Base-by-base conservation (phyloP, 257 asterid species). In the Solanum paucissectum region DNA sequence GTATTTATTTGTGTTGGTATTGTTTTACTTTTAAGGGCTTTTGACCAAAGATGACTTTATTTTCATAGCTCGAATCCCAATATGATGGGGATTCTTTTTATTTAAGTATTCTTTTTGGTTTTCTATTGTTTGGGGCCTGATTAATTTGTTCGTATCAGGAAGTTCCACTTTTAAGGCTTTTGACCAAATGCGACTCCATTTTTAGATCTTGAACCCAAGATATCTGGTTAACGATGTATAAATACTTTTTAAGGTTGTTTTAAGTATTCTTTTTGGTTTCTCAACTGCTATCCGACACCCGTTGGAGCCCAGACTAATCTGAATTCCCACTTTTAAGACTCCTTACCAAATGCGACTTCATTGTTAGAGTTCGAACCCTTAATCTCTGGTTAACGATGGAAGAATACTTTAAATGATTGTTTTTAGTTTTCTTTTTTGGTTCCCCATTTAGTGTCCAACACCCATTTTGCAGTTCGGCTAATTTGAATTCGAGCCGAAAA, bases 81-180 rank as follows among this genome's bases (percentile, higher is more conserved):
- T 20, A 46, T 46, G 6, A 12, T 21, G 2, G 55, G 18, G 20
- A 46, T 46, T 64, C 29, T 64, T 25, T 5, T 1, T 42, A 5
- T 64, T 64, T 25, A 11, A 25, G 73, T 25, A 25, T 25, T n/a
- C 1, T 11, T 64, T 25, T n/a, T 64, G 18, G 4, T 64, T 64
- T 64, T 2, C 1, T 12, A n/a, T 25, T 25, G 2, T 1, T 64
- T 11, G 34, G 0, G 13, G 8, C 4, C 18, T 0, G 20, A 64
- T 0, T 64, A 29, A 29, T 13, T 3, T 3, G 29, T 68, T 68
- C 0, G 20, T 12, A 16, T 27, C 0, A 4, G 2, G 1, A 29
- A 68, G 23, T 12, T 25, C 0, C 1, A 46, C 1, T 9, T 20
- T 12, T n/a, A 66, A 25, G 73, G 5, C 8, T 12, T 3, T 18